Conservation (phyloP, 2,329 filamentous ascomycete species). For the Sordariomycetes sp. region DNA sequence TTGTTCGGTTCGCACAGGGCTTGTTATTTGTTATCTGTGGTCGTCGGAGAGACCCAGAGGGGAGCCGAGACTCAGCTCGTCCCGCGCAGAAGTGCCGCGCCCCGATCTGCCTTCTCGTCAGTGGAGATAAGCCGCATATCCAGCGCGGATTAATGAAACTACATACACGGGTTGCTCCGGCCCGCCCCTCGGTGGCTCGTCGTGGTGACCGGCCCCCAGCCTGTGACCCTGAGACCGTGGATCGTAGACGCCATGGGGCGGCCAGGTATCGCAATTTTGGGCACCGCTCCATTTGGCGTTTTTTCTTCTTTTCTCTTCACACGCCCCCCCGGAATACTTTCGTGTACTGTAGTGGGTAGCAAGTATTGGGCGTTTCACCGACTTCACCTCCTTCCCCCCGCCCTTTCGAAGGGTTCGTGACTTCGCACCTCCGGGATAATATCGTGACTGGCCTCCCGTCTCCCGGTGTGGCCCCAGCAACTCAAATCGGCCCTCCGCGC, state of each 20-base stretch:
- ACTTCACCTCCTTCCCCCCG: not conserved
- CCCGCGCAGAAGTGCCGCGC: not conserved
- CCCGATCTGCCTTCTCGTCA: not conserved
- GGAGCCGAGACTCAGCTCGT: not conserved
- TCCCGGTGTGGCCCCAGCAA: not conserved
- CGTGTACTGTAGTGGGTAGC: not conserved
- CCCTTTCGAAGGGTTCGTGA: not conserved
- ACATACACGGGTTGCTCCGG: no score
- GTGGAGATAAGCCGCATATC: not conserved
- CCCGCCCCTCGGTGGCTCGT: not conserved
- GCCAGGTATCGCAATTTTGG: not conserved
- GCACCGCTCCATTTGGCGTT: no score
- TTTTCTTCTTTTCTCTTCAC: not conserved
- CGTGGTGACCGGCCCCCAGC: not conserved
- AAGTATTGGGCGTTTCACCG: not conserved
- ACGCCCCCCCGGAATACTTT: no score
- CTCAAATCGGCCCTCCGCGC: not conserved
- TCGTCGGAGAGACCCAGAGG: not conserved
- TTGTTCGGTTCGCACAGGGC: not conserved
- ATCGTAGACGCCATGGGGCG: not conserved
- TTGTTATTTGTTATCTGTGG: not conserved
- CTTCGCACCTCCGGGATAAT: constrained; percentile 4
- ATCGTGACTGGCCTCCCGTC: constrained; percentile 1
- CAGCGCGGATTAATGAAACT: not conserved
- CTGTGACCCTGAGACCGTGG: not conserved